Base-by-base conservation (phyloP, 2,329 filamentous ascomycete species). In the Claviceps spartinae region DNA sequence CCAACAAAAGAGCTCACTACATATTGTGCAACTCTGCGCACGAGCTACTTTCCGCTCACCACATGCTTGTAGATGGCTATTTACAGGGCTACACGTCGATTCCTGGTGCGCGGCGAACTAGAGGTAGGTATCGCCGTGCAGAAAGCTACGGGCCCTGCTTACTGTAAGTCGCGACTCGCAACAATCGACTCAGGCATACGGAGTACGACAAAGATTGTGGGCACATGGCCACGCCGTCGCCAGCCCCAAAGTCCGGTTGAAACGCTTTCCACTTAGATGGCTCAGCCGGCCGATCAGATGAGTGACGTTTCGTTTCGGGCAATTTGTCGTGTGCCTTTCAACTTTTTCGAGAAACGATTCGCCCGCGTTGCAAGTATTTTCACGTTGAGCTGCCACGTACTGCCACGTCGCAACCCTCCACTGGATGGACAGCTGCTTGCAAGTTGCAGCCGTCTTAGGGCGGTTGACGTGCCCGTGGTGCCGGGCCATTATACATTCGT, bases 281-380 rank as follows among this genome's bases (percentile, higher is more conserved):
- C 50, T 26, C 20, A 52, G 26, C 46, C 30, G 30, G 34, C 30
- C n/a, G 18, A 37, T 34, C 9, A 9, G 34, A 34, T 34, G 41
- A 20, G 22, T 22, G 24, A 46, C 36, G 24, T 7, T 49, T 46
- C 11, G n/a, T 7, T 49, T 46, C 11, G 22, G 47, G 51, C 51
- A 49, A 47, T 46, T 37, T 42, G 47, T 52, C 47, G 51, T 30
- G 47, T 52, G 51, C 36, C 42, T 41, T 14, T 14, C 11, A 16
- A 37, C 16, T 11, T 46, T 45, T 30, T 34, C 24, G 43, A 46
- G 30, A 34, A 9, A 34, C 30, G 3, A 34, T 34, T 11, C 30
- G 9, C 30, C 30, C 30, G 30, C 30, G 30, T 44, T 24, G 14
- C 42, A 24, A 26, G 20, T 13, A 44, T 44, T 16, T 24, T 44